phyloP scores from a whole-genome alignment of 225 moss, liverwort and hornwort genomes.

The Polytrichum formosum region DNA sequence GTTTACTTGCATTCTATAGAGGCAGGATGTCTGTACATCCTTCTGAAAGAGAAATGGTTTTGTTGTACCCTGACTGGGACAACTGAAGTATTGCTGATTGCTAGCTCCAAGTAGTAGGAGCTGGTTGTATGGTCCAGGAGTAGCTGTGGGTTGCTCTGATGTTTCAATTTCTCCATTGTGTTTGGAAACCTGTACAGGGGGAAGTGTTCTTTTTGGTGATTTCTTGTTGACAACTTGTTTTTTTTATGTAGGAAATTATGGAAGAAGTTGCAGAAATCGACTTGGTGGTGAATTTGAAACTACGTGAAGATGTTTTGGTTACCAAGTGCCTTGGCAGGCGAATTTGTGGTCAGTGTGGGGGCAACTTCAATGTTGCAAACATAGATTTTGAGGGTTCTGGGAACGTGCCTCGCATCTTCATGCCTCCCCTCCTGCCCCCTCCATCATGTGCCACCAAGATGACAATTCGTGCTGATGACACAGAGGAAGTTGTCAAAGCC shows the following conservation, averaged over 20 bases:
- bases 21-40: no score
- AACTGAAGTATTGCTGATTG: no score
- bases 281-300: slow-evolving; percentile 78
- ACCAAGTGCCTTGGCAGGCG: slow-evolving; percentile 88
- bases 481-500: slow-evolving; percentile 72
- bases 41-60: no score
- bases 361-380: slow-evolving; percentile 79
- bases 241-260: slow-evolving; percentile 53
- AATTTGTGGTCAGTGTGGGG: slow-evolving; percentile 89
- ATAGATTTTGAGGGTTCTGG: slow-evolving; percentile 67
- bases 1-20: no score
- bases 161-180: no score
- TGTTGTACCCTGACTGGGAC: no score
- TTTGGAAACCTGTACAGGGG: no score
- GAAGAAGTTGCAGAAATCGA: slow-evolving; percentile 80
- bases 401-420: slow-evolving; percentile 61
- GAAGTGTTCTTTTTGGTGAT: no score
- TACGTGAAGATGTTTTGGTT: slow-evolving; percentile 80
- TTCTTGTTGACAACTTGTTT: neutral
- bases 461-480: slow-evolving; percentile 81
- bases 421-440: slow-evolving; percentile 86
- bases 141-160: no score
- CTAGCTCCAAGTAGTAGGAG: no score
- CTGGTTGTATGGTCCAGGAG: no score
- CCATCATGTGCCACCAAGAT: slow-evolving; percentile 71